Evolutionary conservation across 75 land plant genomes (phyloP).

Genomic region (Ceratopteris richardii): DNA sequence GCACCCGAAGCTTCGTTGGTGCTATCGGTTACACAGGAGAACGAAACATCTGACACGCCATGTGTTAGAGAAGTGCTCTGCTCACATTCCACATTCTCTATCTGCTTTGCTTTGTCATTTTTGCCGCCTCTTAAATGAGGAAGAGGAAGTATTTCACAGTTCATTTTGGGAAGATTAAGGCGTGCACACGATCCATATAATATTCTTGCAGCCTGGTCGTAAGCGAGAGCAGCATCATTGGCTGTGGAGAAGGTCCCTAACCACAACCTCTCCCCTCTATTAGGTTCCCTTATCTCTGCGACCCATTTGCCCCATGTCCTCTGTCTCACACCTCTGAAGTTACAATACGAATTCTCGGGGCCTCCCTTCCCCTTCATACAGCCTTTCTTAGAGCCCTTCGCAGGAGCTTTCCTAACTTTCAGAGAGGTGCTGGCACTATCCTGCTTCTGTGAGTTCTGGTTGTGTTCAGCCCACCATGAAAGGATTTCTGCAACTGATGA

Average conservation of each 20-base stretch:
- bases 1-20: too few species aligned
- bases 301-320: slow-evolving; percentile 83
- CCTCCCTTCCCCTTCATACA: slow-evolving; percentile 39
- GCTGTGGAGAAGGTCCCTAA: slow-evolving; percentile 70
- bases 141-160: too few species aligned
- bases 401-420: slow-evolving; percentile 7
- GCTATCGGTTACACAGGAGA: too few species aligned
- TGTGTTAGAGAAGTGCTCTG: too few species aligned
- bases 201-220: slow-evolving; percentile 49
- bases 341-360: slow-evolving; percentile 26
- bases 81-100: too few species aligned
- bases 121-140: too few species aligned
- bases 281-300: slow-evolving; percentile 65
- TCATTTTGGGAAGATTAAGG: slow-evolving; percentile 52
- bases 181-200: slow-evolving; percentile 49
- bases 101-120: too few species aligned
- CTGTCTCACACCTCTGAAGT: slow-evolving; percentile 54
- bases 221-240: slow-evolving; percentile 63
- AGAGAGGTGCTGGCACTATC: not conserved
- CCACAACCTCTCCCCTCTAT: slow-evolving; percentile 61
- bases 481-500: slow-evolving; percentile 24
- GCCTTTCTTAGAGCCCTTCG: slow-evolving; percentile 31
- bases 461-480: slow-evolving; percentile 23
- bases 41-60: too few species aligned
- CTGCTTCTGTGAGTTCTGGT: not conserved